Evolutionary conservation across 768 basidiomycete species (phyloP).

Genomic region (Trametes villosa): DNA sequence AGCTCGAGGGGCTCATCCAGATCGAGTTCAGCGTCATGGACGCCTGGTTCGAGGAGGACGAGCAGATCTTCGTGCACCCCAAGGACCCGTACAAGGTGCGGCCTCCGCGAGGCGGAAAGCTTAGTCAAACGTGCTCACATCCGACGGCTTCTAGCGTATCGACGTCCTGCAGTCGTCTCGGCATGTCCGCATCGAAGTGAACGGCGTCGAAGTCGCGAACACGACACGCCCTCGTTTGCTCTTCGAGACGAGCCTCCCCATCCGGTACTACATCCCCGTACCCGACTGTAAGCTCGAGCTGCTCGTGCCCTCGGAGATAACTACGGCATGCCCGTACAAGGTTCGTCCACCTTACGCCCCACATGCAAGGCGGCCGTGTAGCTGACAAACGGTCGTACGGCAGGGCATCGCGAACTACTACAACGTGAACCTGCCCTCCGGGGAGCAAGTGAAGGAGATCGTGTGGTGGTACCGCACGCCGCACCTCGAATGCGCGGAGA

Average conservation of each 20-base stretch:
- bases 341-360: conserved; percentile 36
- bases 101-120: background rate
- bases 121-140: background rate
- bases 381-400: background rate
- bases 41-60: conserved; percentile 74
- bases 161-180: conserved; percentile 65
- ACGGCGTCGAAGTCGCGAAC: conserved; percentile 65
- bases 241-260: conserved; percentile 59
- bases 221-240: conserved; percentile 57
- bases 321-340: conserved; percentile 67
- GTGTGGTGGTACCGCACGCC: conserved; percentile 70
- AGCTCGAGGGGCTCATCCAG: conserved; percentile 52
- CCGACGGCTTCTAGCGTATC: conserved; percentile 49
- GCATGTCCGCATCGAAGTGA: conserved; percentile 61
- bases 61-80: conserved; percentile 61
- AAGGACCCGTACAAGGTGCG: conserved; percentile 72
- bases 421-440: conserved; percentile 50
- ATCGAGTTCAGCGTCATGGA: conserved; percentile 56
- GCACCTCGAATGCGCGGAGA: conserved; percentile 50
- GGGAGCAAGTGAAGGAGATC: conserved; percentile 49
- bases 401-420: conserved; percentile 68
- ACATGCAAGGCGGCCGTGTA: background rate
- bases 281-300: conserved; percentile 56
- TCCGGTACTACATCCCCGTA: conserved; percentile 65
- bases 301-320: conserved; percentile 50